These are phyloP conservation scores for Cyamopsis tetragonoloba DNA, from an alignment of 306 rosid species.

Conservation along the genomic window DNA sequence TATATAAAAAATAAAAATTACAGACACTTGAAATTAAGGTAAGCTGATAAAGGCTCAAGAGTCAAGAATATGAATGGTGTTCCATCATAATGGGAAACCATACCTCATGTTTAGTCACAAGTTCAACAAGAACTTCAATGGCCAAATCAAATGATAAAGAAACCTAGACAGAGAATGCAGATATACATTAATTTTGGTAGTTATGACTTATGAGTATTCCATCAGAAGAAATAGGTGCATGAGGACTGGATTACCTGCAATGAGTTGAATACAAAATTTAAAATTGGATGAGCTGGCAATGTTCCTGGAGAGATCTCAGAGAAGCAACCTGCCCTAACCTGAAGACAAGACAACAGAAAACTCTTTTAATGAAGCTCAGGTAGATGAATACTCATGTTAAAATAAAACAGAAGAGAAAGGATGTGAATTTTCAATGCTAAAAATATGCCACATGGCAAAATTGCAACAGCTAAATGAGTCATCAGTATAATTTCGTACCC, in stretches of 20 bases:
- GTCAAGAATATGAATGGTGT: background rate
- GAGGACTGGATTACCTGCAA: conserved; percentile 57
- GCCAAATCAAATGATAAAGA: conserved; percentile 77
- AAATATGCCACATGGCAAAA: conserved; percentile 4
- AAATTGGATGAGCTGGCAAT: conserved; percentile 80
- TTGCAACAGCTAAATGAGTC: conserved; percentile 4
- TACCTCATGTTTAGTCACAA: conserved; percentile 91
- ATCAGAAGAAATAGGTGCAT: conserved; percentile 15
- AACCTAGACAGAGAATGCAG: conserved; percentile 50
- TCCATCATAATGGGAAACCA: conserved; percentile 29
- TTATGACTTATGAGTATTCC: conserved; percentile 5
- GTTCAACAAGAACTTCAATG: conserved; percentile 92
- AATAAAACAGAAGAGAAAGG: background rate
- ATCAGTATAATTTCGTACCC: conserved; percentile 53
- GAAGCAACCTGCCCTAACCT: conserved; percentile 97
- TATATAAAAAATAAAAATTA: conserved; percentile 2
- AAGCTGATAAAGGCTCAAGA: background rate
- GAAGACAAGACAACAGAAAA: conserved; percentile 24
- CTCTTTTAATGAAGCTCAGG: conserved; percentile 3
- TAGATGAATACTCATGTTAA: conserved; percentile 12
- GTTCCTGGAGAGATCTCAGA: conserved; percentile 78
- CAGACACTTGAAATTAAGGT: conserved; percentile 6
- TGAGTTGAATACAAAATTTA: conserved; percentile 76
- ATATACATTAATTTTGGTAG: conserved; percentile 17
- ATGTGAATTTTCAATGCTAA: background rate